Evolutionary conservation across 805 yeast genomes (phyloP), one percentile per base, ranked within the genome.

Genomic region (Candida vartiovaarae): DNA sequence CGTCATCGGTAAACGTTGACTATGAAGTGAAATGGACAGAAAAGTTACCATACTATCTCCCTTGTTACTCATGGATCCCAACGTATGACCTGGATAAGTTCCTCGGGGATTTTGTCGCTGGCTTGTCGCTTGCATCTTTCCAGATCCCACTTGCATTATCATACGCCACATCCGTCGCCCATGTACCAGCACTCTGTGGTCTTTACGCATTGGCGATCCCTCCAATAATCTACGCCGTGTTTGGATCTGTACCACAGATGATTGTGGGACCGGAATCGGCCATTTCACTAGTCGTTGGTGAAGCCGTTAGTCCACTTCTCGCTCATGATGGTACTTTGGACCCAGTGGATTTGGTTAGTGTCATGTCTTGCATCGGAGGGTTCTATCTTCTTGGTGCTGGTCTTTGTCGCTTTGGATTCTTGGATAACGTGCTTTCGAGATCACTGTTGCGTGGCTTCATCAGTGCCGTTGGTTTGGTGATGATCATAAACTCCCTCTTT

Each of bases 231-330:
- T 89, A 89, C 59, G 72, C 87, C 6, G 47, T 88, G 3, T 70
- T 88, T 46, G 96, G 96, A 0, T 76, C 93, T 0, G 95, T 88
- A 1, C 96, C 96, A 0, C 82, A 82, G 46, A 78, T 89, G 83
- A 80, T 88, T 34, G 95, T 89, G 20, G 96, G 96, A 0, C 96
- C 96, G 1, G 95, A 89, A 61, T 90, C 91, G 20, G 90, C 95
- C 1, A 79, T 87, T 7, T 85, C 95, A 0, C 68, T 90, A 53
- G 79, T 89, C 10, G 80, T 84, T 26, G 96, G 96, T 2, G 91
- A 84, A 53, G 78, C 83, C 0, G 76, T 86, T 8, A 84, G 82
- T 46, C 76, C 72, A n/a, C 60, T 71, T 38, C 53, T 71, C 25
- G 70, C 66, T 24, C 78, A 67, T 51, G 65, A 66, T 47, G 65